These are phyloP conservation scores for Aspergillus sp. DNA, from an alignment of 2,329 filamentous ascomycete species.

Conservation along the genomic window DNA sequence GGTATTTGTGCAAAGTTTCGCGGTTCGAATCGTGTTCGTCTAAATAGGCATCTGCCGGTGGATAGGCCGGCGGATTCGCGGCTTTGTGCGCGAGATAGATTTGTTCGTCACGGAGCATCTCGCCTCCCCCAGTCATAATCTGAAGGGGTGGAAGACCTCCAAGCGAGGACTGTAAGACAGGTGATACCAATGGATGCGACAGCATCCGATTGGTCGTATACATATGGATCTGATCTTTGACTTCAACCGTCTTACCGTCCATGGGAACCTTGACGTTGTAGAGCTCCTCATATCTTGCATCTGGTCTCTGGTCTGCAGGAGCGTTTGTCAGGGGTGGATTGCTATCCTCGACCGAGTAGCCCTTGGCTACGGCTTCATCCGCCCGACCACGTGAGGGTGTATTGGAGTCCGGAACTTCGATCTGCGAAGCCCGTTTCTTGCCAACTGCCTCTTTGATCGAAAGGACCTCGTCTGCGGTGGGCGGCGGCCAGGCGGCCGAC, in stretches of 20 bases:
- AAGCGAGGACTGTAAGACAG: slow-evolving; percentile 80
- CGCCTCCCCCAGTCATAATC: slow-evolving; percentile 83
- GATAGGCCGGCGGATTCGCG: slow-evolving; percentile 76
- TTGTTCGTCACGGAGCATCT: slow-evolving; percentile 89
- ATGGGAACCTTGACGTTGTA: slow-evolving; percentile 64
- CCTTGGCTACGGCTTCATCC: slow-evolving; percentile 33
- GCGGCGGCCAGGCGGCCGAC: slow-evolving; percentile 87
- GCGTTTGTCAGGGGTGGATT: not conserved
- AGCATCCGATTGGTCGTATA: slow-evolving; percentile 82
- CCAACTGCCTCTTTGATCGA: slow-evolving; percentile 49
- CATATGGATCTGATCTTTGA: slow-evolving; percentile 92
- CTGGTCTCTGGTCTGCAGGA: not conserved
- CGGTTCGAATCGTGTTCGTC: slow-evolving; percentile 60
- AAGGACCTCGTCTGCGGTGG: slow-evolving; percentile 71
- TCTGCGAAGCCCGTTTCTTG: slow-evolving; percentile 37
- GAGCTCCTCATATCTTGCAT: slow-evolving; percentile 9
- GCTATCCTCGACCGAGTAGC: slow-evolving; percentile 25
- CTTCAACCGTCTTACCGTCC: slow-evolving; percentile 66
- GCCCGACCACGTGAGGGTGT: slow-evolving; percentile 20
- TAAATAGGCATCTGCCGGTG: slow-evolving; percentile 64
- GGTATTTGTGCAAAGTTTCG: slow-evolving; percentile 61
- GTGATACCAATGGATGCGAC: slow-evolving; percentile 85
- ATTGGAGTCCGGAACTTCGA: slow-evolving; percentile 21
- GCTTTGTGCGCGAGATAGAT: slow-evolving; percentile 95
- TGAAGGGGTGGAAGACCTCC: slow-evolving; percentile 86